These are phyloP conservation scores for Colletotrichum destructivum DNA, from an alignment of 2,329 filamentous ascomycete genomes.

Conservation along the genomic window DNA sequence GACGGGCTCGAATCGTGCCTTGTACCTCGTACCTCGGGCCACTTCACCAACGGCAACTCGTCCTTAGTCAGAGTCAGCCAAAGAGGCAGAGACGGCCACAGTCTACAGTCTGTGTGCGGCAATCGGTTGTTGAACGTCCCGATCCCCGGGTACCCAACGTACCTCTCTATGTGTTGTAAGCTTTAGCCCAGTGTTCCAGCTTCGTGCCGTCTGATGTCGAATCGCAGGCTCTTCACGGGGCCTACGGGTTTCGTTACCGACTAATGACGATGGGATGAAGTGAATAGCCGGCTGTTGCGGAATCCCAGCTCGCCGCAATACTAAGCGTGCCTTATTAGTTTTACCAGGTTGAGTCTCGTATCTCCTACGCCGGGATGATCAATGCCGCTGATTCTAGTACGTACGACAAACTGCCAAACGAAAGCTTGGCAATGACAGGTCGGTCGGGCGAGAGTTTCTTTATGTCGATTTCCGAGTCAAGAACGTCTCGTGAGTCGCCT, in stretches of 20 bases:
- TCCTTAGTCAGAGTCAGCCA: background rate
- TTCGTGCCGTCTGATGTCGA: slow-evolving; percentile 36
- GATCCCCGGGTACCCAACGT: slow-evolving; percentile 10
- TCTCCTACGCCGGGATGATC: background rate
- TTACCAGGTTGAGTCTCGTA: too few relatives aligned
- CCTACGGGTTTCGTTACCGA: slow-evolving; percentile 21
- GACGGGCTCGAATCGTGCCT: background rate
- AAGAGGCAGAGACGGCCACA: background rate
- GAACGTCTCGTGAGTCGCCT: slow-evolving; percentile 7
- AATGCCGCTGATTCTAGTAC: slow-evolving; percentile 5
- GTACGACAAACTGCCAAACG: slow-evolving; percentile 10
- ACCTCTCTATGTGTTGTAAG: background rate
- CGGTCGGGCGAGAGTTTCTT: slow-evolving; percentile 19
- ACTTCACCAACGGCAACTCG: background rate
- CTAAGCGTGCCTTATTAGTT: too few relatives aligned
- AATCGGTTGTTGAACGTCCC: background rate
- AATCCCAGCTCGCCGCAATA: background rate
- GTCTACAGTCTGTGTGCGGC: background rate
- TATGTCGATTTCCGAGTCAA: slow-evolving; percentile 18
- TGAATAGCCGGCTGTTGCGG: slow-evolving; percentile 5
- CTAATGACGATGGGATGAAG: slow-evolving; percentile 25
- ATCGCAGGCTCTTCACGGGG: slow-evolving; percentile 30
- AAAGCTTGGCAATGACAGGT: slow-evolving; percentile 14
- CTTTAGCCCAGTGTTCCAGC: slow-evolving; percentile 41
- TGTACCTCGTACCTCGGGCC: background rate